Evolutionary conservation across 2,329 filamentous ascomycete species (phyloP).

Genomic region (Sclerotiophoma versabilis): DNA sequence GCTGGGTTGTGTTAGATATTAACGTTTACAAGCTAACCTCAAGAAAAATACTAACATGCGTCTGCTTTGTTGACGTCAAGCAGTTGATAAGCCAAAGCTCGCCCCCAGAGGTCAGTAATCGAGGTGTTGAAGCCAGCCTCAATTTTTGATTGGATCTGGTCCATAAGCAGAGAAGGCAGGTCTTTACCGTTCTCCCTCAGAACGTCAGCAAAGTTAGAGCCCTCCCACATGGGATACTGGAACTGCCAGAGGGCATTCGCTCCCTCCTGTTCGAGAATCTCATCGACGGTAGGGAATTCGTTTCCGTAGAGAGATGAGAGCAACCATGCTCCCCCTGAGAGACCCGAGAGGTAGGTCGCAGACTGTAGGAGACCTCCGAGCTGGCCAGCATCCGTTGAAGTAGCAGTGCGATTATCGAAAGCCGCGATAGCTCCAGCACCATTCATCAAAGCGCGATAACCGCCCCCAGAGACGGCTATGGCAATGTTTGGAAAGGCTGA

Average conservation of each 20-base stretch:
- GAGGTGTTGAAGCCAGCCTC: slow-evolving; percentile 68
- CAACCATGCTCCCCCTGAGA: not conserved
- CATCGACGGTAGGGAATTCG: not conserved
- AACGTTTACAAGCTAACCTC: not conserved
- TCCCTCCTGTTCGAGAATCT: not conserved
- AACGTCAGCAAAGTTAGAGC: not conserved
- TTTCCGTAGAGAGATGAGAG: not conserved
- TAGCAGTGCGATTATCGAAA: not conserved
- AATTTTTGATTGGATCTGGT: slow-evolving; percentile 45
- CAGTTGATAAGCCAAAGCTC: slow-evolving; percentile 76
- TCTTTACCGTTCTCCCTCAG: not conserved
- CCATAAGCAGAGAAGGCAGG: not conserved
- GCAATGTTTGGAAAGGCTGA: not conserved
- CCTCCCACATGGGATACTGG: not conserved
- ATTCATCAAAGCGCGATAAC: not conserved
- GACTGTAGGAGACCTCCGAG: not conserved
- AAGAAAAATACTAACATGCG: not conserved
- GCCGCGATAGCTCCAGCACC: not conserved
- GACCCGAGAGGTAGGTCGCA: not conserved
- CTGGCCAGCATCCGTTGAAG: not conserved
- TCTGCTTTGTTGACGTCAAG: slow-evolving; percentile 51
- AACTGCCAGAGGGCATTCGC: not conserved
- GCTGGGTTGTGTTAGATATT: not conserved
- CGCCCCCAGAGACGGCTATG: not conserved
- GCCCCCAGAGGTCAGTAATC: slow-evolving; percentile 84